Evolutionary conservation across 495 filamentous ascomycete genomes (phyloP).

Genomic region (Astrothelium subdiscretum): DNA sequence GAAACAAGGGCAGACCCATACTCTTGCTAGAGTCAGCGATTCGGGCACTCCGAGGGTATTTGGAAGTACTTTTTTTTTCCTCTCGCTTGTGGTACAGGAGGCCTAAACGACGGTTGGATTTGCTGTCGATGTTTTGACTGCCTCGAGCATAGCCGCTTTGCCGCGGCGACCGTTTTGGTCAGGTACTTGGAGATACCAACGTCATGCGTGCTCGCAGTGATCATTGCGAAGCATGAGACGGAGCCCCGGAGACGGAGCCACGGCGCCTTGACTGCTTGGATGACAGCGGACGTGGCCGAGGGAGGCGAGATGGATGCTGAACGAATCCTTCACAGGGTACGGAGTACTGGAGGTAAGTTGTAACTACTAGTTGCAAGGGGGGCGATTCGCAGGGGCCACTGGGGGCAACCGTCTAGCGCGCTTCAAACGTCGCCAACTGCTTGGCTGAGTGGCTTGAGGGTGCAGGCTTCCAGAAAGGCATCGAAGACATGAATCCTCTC

Average conservation of each 20-base stretch:
- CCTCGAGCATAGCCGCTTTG: not conserved
- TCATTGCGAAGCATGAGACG: not conserved
- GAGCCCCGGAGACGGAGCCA: too few species aligned
- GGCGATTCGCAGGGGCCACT: not conserved
- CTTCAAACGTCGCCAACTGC: not conserved
- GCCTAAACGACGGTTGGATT: too few species aligned
- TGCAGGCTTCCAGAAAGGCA: slow-evolving; percentile 2
- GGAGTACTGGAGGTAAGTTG: too few species aligned
- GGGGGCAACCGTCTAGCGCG: not conserved
- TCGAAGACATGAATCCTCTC: not conserved
- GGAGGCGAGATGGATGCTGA: not conserved
- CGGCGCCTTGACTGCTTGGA: not conserved
- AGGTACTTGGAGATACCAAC: too few species aligned
- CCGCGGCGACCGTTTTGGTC: not conserved
- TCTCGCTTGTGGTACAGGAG: too few species aligned
- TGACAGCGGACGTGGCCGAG: not conserved
- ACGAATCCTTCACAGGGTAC: not conserved
- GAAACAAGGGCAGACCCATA: not conserved
- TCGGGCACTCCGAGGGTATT: not conserved
- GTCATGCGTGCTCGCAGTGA: too few species aligned
- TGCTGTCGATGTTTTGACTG: too few species aligned
- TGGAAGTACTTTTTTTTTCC: too few species aligned
- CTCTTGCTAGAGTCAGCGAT: not conserved
- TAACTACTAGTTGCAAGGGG: too few species aligned
- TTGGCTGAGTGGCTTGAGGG: not conserved